These are phyloP conservation scores for Strobilomyces dryophilus DNA, from an alignment of 768 basidiomycete species.

Conservation along the genomic window DNA sequence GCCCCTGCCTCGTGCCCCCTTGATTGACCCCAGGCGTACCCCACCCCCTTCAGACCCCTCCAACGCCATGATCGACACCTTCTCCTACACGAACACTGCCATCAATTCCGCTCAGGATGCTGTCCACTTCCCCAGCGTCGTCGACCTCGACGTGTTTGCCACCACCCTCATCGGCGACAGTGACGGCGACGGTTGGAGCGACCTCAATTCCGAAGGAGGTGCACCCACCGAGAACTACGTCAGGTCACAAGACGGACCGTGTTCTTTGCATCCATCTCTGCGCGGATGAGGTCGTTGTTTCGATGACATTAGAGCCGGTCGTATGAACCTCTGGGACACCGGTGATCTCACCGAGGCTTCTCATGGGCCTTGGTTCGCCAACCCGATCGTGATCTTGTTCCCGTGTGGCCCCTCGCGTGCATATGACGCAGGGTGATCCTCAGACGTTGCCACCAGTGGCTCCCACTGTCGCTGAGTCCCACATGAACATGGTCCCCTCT, in stretches of 20 bases:
- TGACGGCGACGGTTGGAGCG: slow-evolving; percentile 40
- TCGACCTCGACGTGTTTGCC: slow-evolving; percentile 20
- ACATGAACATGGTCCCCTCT: slow-evolving; percentile 21
- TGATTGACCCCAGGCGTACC: slow-evolving; percentile 2
- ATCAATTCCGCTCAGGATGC: slow-evolving; percentile 3
- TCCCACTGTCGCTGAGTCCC: slow-evolving; percentile 22
- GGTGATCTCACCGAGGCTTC: no score
- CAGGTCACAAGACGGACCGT: no score
- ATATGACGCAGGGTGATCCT: slow-evolving; percentile 16
- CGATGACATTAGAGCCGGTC: no score
- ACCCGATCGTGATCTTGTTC: slow-evolving; percentile 24
- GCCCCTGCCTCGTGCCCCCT: not conserved
- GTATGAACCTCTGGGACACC: no score
- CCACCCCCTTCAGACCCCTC: slow-evolving; percentile 18
- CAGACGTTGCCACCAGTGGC: slow-evolving; percentile 15
- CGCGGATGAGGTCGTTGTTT: no score
- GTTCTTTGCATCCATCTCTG: no score
- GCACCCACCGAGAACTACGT: no score
- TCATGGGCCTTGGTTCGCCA: no score
- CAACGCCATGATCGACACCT: slow-evolving; percentile 7
- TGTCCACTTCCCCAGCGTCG: slow-evolving; percentile 6
- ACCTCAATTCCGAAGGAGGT: no score
- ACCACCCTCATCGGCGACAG: slow-evolving; percentile 27
- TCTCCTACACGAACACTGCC: not conserved
- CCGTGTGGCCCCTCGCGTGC: slow-evolving; percentile 4